Base-by-base conservation (phyloP, 352 stramenopile genomes). In the Elongisporangium anandrum region DNA sequence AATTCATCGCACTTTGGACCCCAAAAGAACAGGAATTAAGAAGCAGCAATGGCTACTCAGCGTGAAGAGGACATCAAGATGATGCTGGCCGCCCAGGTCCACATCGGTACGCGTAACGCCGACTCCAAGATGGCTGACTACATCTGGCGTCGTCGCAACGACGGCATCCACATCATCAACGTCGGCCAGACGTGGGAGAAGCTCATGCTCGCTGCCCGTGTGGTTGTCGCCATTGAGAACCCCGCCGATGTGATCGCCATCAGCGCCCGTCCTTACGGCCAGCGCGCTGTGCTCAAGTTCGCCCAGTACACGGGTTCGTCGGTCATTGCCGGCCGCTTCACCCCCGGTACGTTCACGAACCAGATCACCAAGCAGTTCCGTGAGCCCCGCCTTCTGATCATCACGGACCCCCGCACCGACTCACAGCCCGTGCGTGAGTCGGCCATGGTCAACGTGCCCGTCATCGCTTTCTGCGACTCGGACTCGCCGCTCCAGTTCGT, bases 281-380 rank as follows among this genome's bases (percentile, higher is more conserved):
- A 99, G 94, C 93, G 97, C 70, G 97, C 98, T 61, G 97, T 99
- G 70, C 92, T 99, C 67, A 99, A 99, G 90, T 99, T 99, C 72
- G 96, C 97, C 45, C 96, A 99, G 72, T 99, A 99, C 96, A 99
- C 97, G 57, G 97, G 97, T 63, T 85, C 87, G 69, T 79, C 98
- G 66, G 97, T 92, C 63, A 99, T 99, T 81, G 97, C 96, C 58
- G 97, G 97, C 75, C 96, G 97, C 72, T 99, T 99, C 92, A 99
- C 98, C 38, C 97, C 98, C 51, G 98, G 98, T 84, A 99, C 97
- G 61, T 99, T 99, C 84, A 99, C 98, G 39, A 99, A 99, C 88
- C 97, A 99, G 87, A 99, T 99, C 89, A 99, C 97, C 64, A 99
- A 99, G 90, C 97, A 99, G 78, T 99, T 99, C 93, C 90, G 94